A percentile compares a stretch with the other conserved stretches of the same genome.
These are phyloP conservation scores for Aspergillus fumigatus DNA, from an alignment of 2,329 filamentous ascomycete species.

Conservation along the genomic window DNA sequence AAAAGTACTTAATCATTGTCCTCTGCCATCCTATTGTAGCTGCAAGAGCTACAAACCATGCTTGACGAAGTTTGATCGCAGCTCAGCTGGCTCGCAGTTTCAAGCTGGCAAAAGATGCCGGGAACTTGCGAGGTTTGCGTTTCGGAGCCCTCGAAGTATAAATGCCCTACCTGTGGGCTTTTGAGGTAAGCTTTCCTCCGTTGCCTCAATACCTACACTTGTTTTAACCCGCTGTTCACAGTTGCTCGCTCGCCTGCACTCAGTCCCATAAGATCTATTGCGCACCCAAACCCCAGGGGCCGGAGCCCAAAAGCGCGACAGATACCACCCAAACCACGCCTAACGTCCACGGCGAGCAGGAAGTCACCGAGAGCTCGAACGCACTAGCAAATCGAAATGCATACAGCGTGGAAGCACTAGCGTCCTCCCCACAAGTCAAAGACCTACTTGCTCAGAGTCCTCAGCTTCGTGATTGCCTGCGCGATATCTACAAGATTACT, in stretches of 20 bases:
- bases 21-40: slow-evolving; percentile 1
- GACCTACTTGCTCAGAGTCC: slow-evolving; percentile 37
- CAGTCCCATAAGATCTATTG: slow-evolving; percentile 43
- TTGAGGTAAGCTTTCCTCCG: slow-evolving; percentile 28
- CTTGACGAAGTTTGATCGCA: slow-evolving; percentile 8
- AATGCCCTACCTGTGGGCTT: slow-evolving; percentile 35
- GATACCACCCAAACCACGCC: slow-evolving; percentile 5
- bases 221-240: slow-evolving; percentile 12
- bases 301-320: slow-evolving; percentile 11
- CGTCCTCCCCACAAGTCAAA: slow-evolving; percentile 31
- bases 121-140: slow-evolving; percentile 35
- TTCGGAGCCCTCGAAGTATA: slow-evolving; percentile 35
- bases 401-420: slow-evolving; percentile 14
- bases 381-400: slow-evolving; percentile 3
- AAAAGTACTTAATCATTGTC: neutral
- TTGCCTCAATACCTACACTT: neutral
- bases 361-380: slow-evolving; percentile 1
- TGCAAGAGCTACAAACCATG: slow-evolving; percentile 13
- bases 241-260: slow-evolving; percentile 45
- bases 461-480: slow-evolving; percentile 35
- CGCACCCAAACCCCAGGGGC: slow-evolving; percentile 23
- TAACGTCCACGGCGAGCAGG: slow-evolving; percentile 8
- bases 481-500: slow-evolving; percentile 40
- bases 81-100: slow-evolving; percentile 9
- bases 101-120: slow-evolving; percentile 23